Evolutionary conservation across 305 asterid genomes (phyloP).

Genomic region (Rubia balearica): DNA sequence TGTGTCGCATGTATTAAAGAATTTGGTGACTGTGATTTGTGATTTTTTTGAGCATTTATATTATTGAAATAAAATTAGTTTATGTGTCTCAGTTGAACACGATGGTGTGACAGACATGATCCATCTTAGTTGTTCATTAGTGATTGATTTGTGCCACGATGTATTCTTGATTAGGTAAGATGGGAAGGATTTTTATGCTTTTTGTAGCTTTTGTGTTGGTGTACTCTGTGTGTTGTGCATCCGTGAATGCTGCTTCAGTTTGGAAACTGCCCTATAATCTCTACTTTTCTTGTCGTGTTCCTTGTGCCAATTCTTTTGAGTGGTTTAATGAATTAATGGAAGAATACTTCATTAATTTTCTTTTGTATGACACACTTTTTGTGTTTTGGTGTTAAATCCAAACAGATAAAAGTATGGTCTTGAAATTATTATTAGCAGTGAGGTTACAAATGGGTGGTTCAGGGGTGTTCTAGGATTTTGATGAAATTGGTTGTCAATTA

Average conservation of each 20-base stretch:
- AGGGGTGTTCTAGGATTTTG: too few species aligned
- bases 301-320: too few species aligned
- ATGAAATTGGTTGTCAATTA: too few species aligned
- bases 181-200: constrained; percentile 16
- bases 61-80: background rate
- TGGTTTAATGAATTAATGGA: too few species aligned
- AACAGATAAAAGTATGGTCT: too few species aligned
- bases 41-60: background rate
- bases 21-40: background rate
- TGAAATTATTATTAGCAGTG: too few species aligned
- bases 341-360: too few species aligned
- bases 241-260: constrained; percentile 26
- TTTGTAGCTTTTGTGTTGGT: constrained; percentile 16
- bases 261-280: too few species aligned
- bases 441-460: too few species aligned
- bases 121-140: background rate
- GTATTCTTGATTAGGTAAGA: constrained; percentile 10
- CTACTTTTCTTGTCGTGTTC: too few species aligned
- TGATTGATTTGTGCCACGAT: background rate
- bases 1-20: background rate
- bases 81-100: background rate
- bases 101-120: background rate
- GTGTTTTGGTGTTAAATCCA: too few species aligned
- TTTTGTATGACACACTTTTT: too few species aligned
- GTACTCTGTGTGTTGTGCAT: constrained; percentile 18